Conservation (phyloP, 805 yeast genomes). For the Metschnikowia continentalis region DNA sequence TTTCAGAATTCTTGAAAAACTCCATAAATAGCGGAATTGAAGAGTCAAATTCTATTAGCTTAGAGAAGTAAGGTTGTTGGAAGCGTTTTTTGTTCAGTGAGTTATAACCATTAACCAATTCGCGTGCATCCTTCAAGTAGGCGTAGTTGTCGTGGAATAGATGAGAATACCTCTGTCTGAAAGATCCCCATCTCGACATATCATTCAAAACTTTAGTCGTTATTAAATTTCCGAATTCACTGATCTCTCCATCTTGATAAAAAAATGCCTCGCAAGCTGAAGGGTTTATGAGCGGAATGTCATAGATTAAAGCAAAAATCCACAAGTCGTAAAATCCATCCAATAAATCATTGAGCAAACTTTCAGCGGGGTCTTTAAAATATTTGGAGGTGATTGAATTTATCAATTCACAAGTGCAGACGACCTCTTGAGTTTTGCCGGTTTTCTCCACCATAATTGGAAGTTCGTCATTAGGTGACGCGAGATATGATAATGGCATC, state of each 20-base stretch:
- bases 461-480: conserved; percentile 46
- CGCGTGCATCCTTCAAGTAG: not conserved
- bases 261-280: conserved; percentile 4
- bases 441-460: conserved; percentile 55
- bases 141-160: conserved; percentile 4
- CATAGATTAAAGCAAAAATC: conserved; percentile 13
- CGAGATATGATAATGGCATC: conserved; percentile 44
- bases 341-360: conserved; percentile 9
- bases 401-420: not conserved
- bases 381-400: not conserved
- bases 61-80: conserved; percentile 8
- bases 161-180: conserved; percentile 9
- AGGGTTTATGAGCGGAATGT: conserved; percentile 4
- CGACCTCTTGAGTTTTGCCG: conserved; percentile 1
- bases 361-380: conserved; percentile 5
- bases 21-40: conserved; percentile 10
- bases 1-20: conserved; percentile 3
- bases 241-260: conserved; percentile 6
- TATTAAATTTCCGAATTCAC: not conserved
- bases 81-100: not conserved
- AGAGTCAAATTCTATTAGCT: conserved; percentile 11
- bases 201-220: conserved; percentile 6
- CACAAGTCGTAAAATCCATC: conserved; percentile 15
- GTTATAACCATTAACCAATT: not conserved
- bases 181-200: conserved; percentile 11